Base-by-base conservation (phyloP, 2,329 filamentous ascomycete genomes). In the Xylariaceae sp. region DNA sequence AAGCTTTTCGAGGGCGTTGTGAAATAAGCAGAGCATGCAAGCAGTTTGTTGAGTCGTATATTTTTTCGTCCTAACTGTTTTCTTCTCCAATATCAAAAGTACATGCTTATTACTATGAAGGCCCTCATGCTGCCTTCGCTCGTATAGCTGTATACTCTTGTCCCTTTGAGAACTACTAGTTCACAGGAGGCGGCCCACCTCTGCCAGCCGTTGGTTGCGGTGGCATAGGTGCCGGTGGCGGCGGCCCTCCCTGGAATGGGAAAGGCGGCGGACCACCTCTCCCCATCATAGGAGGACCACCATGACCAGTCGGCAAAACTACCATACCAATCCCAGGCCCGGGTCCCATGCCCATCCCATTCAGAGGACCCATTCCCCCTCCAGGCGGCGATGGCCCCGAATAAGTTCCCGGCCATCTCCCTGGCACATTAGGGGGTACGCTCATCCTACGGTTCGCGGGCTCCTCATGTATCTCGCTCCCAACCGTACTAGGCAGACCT, bases 1-100 rank as follows among this genome's bases (percentile, higher is more conserved):
- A 77, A 75, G 53, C 70, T 78, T 39, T 78, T 83, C 57, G 77
- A 78, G 17, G 61, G 60, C 7, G 17, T 68, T 9, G 53, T 66
- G 54, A 57, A 42, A 10, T 42, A 42, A 42, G 37, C 8, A 42
- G 17, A 18, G 17, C 17, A 18, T 18, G 17, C 17, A 42, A 30
- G 23, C 23, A 30, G 23, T 30, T 42, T 42, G 1, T 13, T 42
- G 37, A 9, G 37, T 42, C 37, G 37, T 42, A 42, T 10, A 42
- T 42, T 30, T 30, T 30, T 30, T 30, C 54, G 56, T 4, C 23
- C 39, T 51, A 30, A 30, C 48, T 50, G 9, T 50, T 30, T 30
- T 9, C 8, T 30, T 30, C 23, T 50, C 13, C 5, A 50, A 11
- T 10, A 48, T 55, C 45, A n/a, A 10, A 42, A 9, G 9, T 42